Evolutionary conservation across 2,329 filamentous ascomycete species (phyloP).

Genomic region (Cryphonectria carpinicola): DNA sequence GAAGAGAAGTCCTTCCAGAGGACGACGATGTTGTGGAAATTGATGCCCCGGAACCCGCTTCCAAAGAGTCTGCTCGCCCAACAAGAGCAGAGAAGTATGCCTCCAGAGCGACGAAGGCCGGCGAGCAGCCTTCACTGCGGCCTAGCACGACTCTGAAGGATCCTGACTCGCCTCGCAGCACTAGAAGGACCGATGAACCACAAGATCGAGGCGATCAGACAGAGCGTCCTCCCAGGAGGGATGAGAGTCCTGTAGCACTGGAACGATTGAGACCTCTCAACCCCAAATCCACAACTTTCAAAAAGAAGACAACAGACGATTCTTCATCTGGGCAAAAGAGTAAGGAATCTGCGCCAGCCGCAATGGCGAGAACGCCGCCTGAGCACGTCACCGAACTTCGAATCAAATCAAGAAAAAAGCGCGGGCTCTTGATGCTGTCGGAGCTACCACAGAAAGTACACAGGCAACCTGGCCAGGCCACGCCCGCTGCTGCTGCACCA

Average conservation of each 20-base stretch:
- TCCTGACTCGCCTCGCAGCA: not conserved
- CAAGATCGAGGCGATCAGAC: constrained; percentile 4
- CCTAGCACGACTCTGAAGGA: not conserved
- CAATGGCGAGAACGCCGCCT: not conserved
- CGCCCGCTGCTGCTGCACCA: not conserved
- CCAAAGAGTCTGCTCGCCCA: not conserved
- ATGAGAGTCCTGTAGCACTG: constrained; percentile 6
- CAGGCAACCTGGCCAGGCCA: constrained; percentile 15
- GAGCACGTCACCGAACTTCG: constrained; percentile 50
- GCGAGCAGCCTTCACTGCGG: not conserved
- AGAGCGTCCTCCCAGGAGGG: constrained; percentile 5
- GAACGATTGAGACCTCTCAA: constrained; percentile 3
- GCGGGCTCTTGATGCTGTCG: constrained; percentile 52
- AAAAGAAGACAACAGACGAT: constrained; percentile 1
- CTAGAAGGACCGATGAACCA: not conserved
- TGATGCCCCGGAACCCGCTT: constrained; percentile 14
- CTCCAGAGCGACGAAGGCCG: not conserved
- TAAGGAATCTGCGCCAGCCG: not conserved
- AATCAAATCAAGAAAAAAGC: constrained; percentile 51
- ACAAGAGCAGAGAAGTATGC: not conserved
- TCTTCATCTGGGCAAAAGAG: too few species aligned
- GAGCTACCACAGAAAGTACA: constrained; percentile 37
- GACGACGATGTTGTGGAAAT: constrained; percentile 25
- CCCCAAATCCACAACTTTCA: not conserved
- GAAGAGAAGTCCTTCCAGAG: not conserved